Evolutionary conservation across 331 rosid species (phyloP).

Genomic region (Quercus phellos): DNA sequence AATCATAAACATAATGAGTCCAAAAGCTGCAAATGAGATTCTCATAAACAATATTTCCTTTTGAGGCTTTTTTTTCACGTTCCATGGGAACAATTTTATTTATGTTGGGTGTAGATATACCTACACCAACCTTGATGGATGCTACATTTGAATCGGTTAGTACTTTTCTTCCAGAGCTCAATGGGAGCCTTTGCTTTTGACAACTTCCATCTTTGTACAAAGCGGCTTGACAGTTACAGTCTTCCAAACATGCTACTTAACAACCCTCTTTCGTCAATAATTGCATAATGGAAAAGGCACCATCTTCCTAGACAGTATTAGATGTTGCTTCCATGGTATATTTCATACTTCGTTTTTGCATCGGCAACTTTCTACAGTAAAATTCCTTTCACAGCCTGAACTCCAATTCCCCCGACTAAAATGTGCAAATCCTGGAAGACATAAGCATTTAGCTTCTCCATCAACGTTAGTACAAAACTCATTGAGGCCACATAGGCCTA

Average conservation of each 20-base stretch:
- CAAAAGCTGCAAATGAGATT: no score
- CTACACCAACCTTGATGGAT: neutral
- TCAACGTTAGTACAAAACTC: constrained; percentile 15
- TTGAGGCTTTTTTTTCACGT: no score
- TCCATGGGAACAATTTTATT: no score
- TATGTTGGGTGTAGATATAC: no score
- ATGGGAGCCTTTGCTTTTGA: constrained; percentile 22
- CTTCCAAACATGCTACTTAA: constrained; percentile 13
- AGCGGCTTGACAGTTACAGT: constrained; percentile 25
- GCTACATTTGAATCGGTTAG: neutral
- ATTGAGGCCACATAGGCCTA: constrained; percentile 25
- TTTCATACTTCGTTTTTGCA: neutral
- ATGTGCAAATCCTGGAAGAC: constrained; percentile 19
- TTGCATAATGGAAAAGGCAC: neutral
- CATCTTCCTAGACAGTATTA: neutral
- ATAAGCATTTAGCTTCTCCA: neutral
- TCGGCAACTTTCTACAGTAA: neutral
- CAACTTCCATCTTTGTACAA: neutral
- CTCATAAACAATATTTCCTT: no score
- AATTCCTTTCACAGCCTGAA: constrained; percentile 21
- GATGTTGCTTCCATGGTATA: constrained; percentile 1
- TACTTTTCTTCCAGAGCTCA: constrained; percentile 11
- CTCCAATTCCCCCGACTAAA: neutral
- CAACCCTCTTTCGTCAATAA: neutral
- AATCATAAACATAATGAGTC: no score